Evolutionary conservation across 805 yeast genomes (phyloP), one percentile per base, ranked within the genome.

Genomic region (Yarrowia divulgata): DNA sequence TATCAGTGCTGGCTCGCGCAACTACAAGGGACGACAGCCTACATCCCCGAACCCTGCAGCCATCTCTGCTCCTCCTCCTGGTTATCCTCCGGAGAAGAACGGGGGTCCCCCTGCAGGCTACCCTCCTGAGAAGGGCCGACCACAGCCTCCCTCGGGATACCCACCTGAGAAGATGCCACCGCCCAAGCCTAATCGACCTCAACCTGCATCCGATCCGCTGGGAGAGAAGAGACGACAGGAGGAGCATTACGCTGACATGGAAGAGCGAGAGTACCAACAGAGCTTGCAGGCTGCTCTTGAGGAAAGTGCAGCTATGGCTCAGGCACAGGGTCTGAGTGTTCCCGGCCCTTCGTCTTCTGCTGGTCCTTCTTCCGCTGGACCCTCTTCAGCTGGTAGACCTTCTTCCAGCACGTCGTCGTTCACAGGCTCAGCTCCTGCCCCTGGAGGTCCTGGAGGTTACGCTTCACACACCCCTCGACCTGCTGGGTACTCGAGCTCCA

Each of bases 121-220:
- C 12, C 68, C 68, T 48, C 68, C 66, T 18, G 66, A 60, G 32
- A 60, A 58, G 64, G 50, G 35, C 8, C 32, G 35, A 4, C 62
- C 43, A 7, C 32, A 5, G 8, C 66, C 66, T 19, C 52, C 52
- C 19, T n/a, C 49, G 16, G 55, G 55, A 13, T 48, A 62, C 45
- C 67, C 67, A 7, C 67, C 64, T 7, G 64, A 58, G 64, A 58
- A 60, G 52, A 37, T 43, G 45, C 63, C 66, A 1, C 64, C 64
- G 6, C 50, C 64, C 14, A 58, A 58, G 13, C 64, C 64, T 4
- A 42, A 58, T 39, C 48, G 64, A 42, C 64, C 64, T 29, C 49
- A 58, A 10, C 62, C 62, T 55, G 62, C 62, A 55, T 55, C 62
- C 10, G 62, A 55, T 23, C 62, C 62, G 8, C 13, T 55, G 62